These are phyloP conservation scores for Mytilinidion resinicola DNA, from an alignment of 495 filamentous ascomycete species.

Conservation along the genomic window DNA sequence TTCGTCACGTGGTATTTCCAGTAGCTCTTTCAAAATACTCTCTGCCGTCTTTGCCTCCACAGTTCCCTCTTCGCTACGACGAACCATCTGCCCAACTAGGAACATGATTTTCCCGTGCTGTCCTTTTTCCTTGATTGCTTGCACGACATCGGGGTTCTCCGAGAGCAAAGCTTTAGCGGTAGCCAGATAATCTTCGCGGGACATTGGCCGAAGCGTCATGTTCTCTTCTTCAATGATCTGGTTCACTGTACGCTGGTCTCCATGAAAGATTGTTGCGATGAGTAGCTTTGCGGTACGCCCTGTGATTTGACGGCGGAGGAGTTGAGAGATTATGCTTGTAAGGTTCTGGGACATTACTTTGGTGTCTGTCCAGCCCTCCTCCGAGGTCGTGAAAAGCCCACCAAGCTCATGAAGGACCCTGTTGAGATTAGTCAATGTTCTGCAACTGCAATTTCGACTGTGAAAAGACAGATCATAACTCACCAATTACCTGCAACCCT, in stretches of 20 bases:
- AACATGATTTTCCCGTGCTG: conserved; percentile 73
- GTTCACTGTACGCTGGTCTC: conserved; percentile 43
- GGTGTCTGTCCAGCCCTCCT: conserved; percentile 48
- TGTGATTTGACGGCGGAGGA: conserved; percentile 64
- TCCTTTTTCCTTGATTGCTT: conserved; percentile 58
- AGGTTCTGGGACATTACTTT: conserved; percentile 56
- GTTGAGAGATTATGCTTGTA: conserved; percentile 57
- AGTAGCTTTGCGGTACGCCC: conserved; percentile 62
- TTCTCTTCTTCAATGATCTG: conserved; percentile 59
- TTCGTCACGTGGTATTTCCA: conserved; percentile 29
- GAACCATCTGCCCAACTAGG: conserved; percentile 90
- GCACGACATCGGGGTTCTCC: conserved; percentile 55
- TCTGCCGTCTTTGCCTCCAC: conserved; percentile 72
- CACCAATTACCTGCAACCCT: conserved; percentile 29
- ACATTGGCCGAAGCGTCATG: conserved; percentile 59
- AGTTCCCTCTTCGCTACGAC: conserved; percentile 62
- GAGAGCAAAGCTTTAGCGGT: conserved; percentile 48
- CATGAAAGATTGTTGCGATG: conserved; percentile 53
- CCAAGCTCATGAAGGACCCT: conserved; percentile 86
- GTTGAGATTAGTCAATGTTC: conserved; percentile 27
- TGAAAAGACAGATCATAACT: conserved; percentile 4
- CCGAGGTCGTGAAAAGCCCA: conserved; percentile 55
- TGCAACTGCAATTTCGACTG: not conserved
- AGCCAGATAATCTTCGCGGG: conserved; percentile 51
- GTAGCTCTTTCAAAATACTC: conserved; percentile 52